Percentiles rank a stretch among this genome's conserved stretches.
Conservation (phyloP, 805 yeast genomes). For the Sporopachydermia lactativora region DNA sequence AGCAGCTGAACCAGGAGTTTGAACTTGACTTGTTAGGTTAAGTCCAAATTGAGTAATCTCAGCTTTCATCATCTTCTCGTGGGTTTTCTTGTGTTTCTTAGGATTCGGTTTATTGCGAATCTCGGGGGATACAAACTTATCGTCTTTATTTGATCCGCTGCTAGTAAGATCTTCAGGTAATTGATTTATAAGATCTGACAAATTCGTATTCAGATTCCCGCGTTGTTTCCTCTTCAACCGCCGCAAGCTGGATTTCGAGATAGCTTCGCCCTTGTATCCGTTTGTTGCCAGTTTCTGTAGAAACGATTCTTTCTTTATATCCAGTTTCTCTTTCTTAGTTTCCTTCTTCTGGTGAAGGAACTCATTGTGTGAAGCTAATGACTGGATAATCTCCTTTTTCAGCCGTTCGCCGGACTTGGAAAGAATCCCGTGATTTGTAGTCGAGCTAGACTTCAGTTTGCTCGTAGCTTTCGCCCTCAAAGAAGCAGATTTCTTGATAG, state of each 20-base stretch:
- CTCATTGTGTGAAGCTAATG: not conserved
- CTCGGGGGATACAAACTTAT: slow-evolving; percentile 6
- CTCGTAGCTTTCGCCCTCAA: slow-evolving; percentile 6
- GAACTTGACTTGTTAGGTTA: slow-evolving; percentile 7
- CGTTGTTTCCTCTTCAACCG: slow-evolving; percentile 11
- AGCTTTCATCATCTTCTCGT: slow-evolving; percentile 11
- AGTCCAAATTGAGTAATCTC: slow-evolving; percentile 12
- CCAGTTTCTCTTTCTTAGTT: slow-evolving; percentile 13
- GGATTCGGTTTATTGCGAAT: slow-evolving; percentile 9
- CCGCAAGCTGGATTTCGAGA: slow-evolving; percentile 12
- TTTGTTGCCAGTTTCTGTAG: slow-evolving; percentile 4
- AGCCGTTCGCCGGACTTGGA: slow-evolving; percentile 4
- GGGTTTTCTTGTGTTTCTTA: slow-evolving; percentile 7
- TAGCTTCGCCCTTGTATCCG: slow-evolving; percentile 2
- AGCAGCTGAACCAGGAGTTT: too few species aligned
- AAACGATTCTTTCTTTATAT: slow-evolving; percentile 8
- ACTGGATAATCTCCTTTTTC: not conserved
- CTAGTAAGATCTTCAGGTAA: slow-evolving; percentile 1
- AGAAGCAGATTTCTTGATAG: slow-evolving; percentile 7
- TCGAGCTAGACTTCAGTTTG: slow-evolving; percentile 4
- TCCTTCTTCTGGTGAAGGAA: slow-evolving; percentile 8
- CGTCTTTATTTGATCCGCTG: not conserved
- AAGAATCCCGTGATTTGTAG: slow-evolving; percentile 6
- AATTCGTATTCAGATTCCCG: slow-evolving; percentile 7
- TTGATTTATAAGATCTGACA: slow-evolving; percentile 9